These are phyloP conservation scores for Myxozyma neglecta DNA, from an alignment of 805 yeast genomes.

Conservation along the genomic window DNA sequence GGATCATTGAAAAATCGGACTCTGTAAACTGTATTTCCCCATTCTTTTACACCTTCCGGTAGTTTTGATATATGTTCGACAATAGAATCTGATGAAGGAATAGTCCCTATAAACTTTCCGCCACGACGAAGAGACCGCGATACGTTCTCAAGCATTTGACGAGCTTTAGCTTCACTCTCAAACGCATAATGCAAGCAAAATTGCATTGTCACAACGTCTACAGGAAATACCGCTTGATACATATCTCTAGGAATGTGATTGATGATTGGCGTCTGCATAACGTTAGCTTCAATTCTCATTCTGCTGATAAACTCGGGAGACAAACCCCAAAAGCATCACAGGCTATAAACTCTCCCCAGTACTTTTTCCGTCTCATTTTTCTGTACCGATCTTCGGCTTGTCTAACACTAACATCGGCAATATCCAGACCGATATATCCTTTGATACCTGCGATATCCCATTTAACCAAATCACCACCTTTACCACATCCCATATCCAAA, in stretches of 20 bases:
- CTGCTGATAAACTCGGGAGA: slow-evolving; percentile 36
- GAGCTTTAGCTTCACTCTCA: slow-evolving; percentile 76
- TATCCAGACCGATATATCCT: slow-evolving; percentile 87
- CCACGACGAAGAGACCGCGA: slow-evolving; percentile 74
- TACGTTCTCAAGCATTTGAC: slow-evolving; percentile 70
- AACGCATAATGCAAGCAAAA: slow-evolving; percentile 95
- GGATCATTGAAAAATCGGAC: slow-evolving; percentile 79
- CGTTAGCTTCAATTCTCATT: too few species aligned
- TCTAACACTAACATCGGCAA: slow-evolving; percentile 80
- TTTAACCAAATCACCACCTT: slow-evolving; percentile 94
- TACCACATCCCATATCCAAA: slow-evolving; percentile 92
- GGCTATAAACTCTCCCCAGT: slow-evolving; percentile 80
- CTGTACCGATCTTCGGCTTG: slow-evolving; percentile 81
- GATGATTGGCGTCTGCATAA: slow-evolving; percentile 20
- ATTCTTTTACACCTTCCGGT: slow-evolving; percentile 54
- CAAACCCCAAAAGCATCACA: slow-evolving; percentile 79
- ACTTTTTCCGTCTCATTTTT: slow-evolving; percentile 52
- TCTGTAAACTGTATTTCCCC: slow-evolving; percentile 84
- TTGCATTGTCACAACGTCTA: slow-evolving; percentile 86
- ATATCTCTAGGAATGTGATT: slow-evolving; percentile 25
- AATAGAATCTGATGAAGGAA: slow-evolving; percentile 87
- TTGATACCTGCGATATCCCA: slow-evolving; percentile 73
- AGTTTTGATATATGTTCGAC: slow-evolving; percentile 61
- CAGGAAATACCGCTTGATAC: slow-evolving; percentile 76
- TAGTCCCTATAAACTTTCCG: slow-evolving; percentile 89